Evolutionary conservation across 768 basidiomycete genomes (phyloP).

Genomic region (Pleurotus tuoliensis): DNA sequence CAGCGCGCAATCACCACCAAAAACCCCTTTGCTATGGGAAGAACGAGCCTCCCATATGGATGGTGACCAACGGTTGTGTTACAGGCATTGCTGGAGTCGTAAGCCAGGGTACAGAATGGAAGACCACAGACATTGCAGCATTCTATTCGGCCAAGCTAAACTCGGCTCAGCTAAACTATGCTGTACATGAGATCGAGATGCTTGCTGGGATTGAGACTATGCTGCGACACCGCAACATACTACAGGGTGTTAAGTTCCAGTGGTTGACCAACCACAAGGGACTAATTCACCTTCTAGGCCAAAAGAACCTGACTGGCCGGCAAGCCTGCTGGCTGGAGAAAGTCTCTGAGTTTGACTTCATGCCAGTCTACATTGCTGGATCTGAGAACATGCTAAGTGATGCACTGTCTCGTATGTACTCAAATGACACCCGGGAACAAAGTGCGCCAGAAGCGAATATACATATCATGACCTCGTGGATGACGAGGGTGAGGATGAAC

Average conservation of each 20-base stretch:
- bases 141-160: conserved; percentile 19
- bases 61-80: conserved; percentile 18
- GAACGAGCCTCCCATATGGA: conserved; percentile 8
- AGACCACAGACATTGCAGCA: conserved; percentile 20
- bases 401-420: conserved; percentile 21
- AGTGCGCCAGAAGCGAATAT: conserved; percentile 12
- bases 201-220: conserved; percentile 8
- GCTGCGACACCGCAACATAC: conserved; percentile 5
- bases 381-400: background rate
- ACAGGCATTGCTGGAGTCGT: conserved; percentile 12
- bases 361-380: conserved; percentile 13
- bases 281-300: no score
- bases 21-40: conserved; percentile 11
- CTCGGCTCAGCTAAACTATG: background rate
- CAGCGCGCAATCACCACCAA: background rate
- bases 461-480: background rate
- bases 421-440: conserved; percentile 10
- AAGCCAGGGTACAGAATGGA: conserved; percentile 13
- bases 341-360: conserved; percentile 13
- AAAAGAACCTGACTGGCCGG: no score
- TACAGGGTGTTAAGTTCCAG: conserved; percentile 8
- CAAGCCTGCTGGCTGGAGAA: conserved; percentile 5
- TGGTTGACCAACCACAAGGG: no score
- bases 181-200: background rate
- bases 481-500: no score